Evolutionary conservation across 2,329 filamentous ascomycete genomes (phyloP).

Genomic region (Myriosclerotinia duriaeana): DNA sequence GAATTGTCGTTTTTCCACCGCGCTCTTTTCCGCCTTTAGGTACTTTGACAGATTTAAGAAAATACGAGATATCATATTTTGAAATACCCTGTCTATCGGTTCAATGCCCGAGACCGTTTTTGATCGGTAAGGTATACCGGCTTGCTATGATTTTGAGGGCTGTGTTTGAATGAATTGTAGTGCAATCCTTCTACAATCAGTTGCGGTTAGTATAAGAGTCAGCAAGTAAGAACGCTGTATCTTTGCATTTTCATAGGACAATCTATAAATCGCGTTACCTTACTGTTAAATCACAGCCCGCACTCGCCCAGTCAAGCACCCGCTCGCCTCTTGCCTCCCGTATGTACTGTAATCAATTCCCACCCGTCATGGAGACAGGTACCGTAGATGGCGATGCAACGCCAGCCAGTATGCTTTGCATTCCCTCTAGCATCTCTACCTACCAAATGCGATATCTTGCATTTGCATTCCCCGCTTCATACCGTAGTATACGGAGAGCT

Average conservation of each 20-base stretch:
- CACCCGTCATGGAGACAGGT: neutral
- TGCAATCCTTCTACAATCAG: neutral
- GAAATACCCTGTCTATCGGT: conserved; percentile 4
- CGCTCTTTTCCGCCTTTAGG: neutral
- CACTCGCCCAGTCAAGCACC: conserved; percentile 5
- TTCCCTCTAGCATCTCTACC: neutral
- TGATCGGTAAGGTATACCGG: neutral
- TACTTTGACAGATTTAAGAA: neutral
- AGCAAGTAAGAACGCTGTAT: neutral
- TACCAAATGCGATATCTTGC: neutral
- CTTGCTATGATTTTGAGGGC: neutral
- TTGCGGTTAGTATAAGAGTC: neutral
- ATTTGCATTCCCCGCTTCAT: neutral
- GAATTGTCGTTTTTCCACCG: neutral
- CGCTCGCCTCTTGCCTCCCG: conserved; percentile 20
- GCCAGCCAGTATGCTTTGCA: neutral
- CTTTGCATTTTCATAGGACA: neutral
- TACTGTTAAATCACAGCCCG: neutral
- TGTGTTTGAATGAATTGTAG: neutral
- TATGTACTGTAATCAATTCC: neutral
- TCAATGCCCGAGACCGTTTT: conserved; percentile 11
- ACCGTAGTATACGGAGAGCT: neutral
- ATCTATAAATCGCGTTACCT: neutral
- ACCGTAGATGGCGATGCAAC: neutral
- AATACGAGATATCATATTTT: conserved; percentile 14